Conservation (phyloP, 768 basidiomycete genomes). For the Tubosaeta sp. region DNA sequence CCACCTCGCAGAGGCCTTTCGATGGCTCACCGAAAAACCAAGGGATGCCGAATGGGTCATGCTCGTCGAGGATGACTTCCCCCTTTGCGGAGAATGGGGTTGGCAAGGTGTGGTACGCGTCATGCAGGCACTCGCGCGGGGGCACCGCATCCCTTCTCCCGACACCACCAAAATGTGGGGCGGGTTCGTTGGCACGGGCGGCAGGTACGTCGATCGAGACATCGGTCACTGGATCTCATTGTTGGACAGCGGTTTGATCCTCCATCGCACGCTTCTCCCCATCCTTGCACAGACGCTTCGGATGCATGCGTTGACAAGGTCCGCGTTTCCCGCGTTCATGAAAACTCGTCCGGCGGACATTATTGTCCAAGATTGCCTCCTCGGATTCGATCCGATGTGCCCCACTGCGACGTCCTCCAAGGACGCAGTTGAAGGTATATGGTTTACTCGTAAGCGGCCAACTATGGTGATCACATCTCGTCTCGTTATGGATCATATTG, state of each 20-base stretch:
- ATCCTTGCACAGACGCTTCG: conserved; percentile 31
- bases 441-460: conserved; percentile 12
- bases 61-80: conserved; percentile 44
- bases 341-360: conserved; percentile 35
- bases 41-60: conserved; percentile 38
- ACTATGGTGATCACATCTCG: conserved; percentile 39
- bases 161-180: conserved; percentile 26
- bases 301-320: conserved; percentile 26
- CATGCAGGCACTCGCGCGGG: conserved; percentile 29
- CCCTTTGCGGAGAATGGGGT: conserved; percentile 36
- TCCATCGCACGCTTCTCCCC: conserved; percentile 34
- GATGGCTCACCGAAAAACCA: conserved; percentile 28
- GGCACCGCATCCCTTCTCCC: conserved; percentile 10
- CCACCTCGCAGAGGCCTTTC: conserved; percentile 39
- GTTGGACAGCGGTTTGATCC: conserved; percentile 36
- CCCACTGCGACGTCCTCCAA: conserved; percentile 16
- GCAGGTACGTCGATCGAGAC: conserved; percentile 27
- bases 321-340: conserved; percentile 27
- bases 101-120: conserved; percentile 31
- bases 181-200: conserved; percentile 40
- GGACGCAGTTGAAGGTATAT: conserved; percentile 1
- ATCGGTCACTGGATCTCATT: background rate
- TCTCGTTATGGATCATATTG: conserved; percentile 41
- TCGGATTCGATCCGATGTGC: conserved; percentile 37
- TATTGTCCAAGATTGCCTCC: conserved; percentile 40